These are phyloP conservation scores for Quercus glauca DNA, from an alignment of 306 rosid genomes.

Conservation along the genomic window DNA sequence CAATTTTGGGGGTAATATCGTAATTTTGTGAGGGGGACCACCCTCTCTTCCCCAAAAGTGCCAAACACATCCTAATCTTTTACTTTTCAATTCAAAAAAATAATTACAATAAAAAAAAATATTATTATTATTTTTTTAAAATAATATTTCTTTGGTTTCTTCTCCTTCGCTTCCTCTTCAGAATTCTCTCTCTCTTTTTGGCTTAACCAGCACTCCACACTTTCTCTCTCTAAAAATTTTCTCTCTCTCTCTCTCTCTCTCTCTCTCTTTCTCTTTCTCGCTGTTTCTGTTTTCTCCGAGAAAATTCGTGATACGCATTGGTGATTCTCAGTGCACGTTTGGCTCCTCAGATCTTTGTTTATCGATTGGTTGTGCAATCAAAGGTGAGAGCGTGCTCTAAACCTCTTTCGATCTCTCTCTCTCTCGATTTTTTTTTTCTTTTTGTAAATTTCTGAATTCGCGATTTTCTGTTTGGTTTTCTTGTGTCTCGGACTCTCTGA, in stretches of 20 bases:
- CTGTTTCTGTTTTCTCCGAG: constrained; percentile 13
- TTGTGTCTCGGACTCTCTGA: constrained; percentile 17
- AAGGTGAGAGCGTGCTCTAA: constrained; percentile 36
- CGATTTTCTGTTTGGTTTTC: constrained; percentile 4
- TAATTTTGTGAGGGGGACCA: no score
- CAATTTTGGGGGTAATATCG: no score
- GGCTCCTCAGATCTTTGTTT: constrained; percentile 3
- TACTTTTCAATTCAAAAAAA: no score
- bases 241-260: no score
- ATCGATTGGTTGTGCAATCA: constrained; percentile 18
- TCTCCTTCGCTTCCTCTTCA: constrained; percentile 42
- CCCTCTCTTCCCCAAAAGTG: no score
- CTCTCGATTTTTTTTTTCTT: neutral
- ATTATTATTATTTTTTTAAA: constrained; percentile 7
- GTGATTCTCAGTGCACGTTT: constrained; percentile 35
- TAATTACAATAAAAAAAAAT: no score
- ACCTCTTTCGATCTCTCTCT: constrained; percentile 14
- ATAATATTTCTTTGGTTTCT: constrained; percentile 37
- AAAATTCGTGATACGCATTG: constrained; percentile 42
- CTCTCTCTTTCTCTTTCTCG: no score
- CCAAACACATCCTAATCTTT: no score
- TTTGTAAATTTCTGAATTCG: constrained; percentile 17
- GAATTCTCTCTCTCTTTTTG: constrained; percentile 31
- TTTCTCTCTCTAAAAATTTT: constrained; percentile 34
- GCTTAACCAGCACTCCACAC: constrained; percentile 52